Conservation (phyloP, 805 yeast species). For the Isabelozyma gotoi region DNA sequence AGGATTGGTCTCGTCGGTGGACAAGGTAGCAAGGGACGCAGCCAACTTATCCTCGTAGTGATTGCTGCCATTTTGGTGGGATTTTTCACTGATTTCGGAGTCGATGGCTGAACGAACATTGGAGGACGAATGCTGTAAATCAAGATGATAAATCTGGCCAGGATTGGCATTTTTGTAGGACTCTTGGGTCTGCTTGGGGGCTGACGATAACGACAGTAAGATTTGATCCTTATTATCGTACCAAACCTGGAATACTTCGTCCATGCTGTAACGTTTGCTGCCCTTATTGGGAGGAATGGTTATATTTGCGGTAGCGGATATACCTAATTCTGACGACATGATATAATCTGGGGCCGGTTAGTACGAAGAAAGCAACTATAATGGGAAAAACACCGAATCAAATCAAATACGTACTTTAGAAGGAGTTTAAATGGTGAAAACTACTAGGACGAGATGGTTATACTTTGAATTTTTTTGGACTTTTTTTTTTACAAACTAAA, state of each 20-base stretch:
- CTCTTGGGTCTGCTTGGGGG: slow-evolving; percentile 15
- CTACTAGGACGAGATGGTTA: background rate
- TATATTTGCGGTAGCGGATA: background rate
- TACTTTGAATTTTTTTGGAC: background rate
- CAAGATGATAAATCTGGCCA: slow-evolving; percentile 36
- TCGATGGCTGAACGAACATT: background rate
- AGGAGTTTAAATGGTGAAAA: background rate
- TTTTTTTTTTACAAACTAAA: background rate
- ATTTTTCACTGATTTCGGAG: background rate
- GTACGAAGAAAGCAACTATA: no score
- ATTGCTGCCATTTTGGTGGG: no score
- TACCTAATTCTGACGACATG: background rate
- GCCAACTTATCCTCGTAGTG: slow-evolving; percentile 1
- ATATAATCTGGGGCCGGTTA: background rate
- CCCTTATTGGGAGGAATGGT: slow-evolving; percentile 38
- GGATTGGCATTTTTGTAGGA: slow-evolving; percentile 31
- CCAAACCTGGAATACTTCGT: slow-evolving; percentile 57
- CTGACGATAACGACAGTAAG: slow-evolving; percentile 9
- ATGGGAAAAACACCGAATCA: background rate
- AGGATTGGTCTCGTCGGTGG: slow-evolving; percentile 1
- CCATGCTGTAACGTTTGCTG: slow-evolving; percentile 47
- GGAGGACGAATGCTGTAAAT: slow-evolving; percentile 17
- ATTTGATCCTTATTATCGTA: slow-evolving; percentile 28
- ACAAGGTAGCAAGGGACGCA: slow-evolving; percentile 7
- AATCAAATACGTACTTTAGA: no score